A percentile compares a stretch with the other conserved stretches of the same genome.
These are phyloP conservation scores for Gossypium turneri DNA, from an alignment of 345 rosid genomes.

Conservation along the genomic window DNA sequence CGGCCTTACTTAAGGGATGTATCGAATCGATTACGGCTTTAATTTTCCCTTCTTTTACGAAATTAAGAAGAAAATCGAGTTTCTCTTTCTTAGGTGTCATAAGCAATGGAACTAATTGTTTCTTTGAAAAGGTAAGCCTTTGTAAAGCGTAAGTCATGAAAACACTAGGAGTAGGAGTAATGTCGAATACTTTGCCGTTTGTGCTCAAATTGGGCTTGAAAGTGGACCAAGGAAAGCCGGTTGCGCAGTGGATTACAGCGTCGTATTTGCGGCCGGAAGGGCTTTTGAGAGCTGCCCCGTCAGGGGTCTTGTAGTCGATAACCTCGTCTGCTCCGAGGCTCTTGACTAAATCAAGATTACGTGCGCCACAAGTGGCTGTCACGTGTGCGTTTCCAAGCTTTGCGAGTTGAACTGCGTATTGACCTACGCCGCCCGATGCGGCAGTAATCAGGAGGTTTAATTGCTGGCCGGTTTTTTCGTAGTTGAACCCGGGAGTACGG, in stretches of 20 bases:
- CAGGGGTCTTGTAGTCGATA: neutral
- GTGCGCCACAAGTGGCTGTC: neutral
- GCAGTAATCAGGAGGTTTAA: neutral
- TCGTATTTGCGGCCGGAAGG: slow-evolving; percentile 63
- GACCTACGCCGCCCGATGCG: neutral
- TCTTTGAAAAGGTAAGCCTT: slow-evolving; percentile 58
- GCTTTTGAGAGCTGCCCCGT: neutral
- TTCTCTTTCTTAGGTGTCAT: slow-evolving; percentile 39
- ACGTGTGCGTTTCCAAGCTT: slow-evolving; percentile 2
- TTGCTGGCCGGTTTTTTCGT: neutral
- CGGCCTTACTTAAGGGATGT: slow-evolving; percentile 50
- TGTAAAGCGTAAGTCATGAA: slow-evolving; percentile 42
- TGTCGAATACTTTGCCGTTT: slow-evolving; percentile 55
- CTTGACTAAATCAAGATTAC: neutral
- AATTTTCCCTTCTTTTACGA: slow-evolving; percentile 57
- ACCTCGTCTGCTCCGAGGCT: neutral
- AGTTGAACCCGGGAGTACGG: neutral
- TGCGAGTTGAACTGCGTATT: slow-evolving; percentile 2
- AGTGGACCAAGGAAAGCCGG: slow-evolving; percentile 49
- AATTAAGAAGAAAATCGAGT: slow-evolving; percentile 38
- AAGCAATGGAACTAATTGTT: slow-evolving; percentile 53
- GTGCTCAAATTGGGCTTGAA: slow-evolving; percentile 56
- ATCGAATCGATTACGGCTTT: slow-evolving; percentile 18
- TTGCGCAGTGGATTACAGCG: slow-evolving; percentile 60
- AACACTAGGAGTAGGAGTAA: slow-evolving; percentile 40